Evolutionary conservation across 257 asterid genomes (phyloP).

Genomic region (Nicotiana noctiflora): DNA sequence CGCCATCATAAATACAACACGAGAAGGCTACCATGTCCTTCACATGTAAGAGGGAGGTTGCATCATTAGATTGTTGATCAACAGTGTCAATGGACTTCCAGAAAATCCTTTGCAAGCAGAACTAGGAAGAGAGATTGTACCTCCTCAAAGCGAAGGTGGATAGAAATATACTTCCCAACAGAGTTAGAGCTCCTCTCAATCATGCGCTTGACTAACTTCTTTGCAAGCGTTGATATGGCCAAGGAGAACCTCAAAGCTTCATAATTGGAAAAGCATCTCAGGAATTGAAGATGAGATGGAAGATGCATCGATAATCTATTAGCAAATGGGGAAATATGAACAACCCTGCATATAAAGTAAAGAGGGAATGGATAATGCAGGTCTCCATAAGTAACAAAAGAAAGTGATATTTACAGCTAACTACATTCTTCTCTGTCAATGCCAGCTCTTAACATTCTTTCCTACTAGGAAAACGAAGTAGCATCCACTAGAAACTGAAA

Average conservation of each 20-base stretch:
- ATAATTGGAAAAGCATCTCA: conserved; percentile 77
- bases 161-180: conserved; percentile 63
- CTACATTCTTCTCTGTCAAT: neutral
- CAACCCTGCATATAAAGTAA: conserved; percentile 43
- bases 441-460: neutral
- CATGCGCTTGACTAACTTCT: conserved; percentile 52
- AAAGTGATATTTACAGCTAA: neutral
- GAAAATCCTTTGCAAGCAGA: neutral
- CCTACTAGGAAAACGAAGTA: neutral
- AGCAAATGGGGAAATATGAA: conserved; percentile 80
- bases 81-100: neutral
- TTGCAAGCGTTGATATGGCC: conserved; percentile 46
- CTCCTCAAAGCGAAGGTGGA: conserved; percentile 91
- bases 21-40: conserved; percentile 98
- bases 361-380: neutral
- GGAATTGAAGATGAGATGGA: conserved; percentile 62
- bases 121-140: conserved; percentile 20
- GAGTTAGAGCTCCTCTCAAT: conserved; percentile 45
- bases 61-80: conserved; percentile 3
- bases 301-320: conserved; percentile 63
- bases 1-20: conserved; percentile 71
- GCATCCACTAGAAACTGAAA: neutral
- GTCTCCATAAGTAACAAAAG: neutral
- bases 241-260: conserved; percentile 76
- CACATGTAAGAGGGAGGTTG: conserved; percentile 6